Conservation (phyloP, 257 asterid species). For the Salvia rosmarinus region DNA sequence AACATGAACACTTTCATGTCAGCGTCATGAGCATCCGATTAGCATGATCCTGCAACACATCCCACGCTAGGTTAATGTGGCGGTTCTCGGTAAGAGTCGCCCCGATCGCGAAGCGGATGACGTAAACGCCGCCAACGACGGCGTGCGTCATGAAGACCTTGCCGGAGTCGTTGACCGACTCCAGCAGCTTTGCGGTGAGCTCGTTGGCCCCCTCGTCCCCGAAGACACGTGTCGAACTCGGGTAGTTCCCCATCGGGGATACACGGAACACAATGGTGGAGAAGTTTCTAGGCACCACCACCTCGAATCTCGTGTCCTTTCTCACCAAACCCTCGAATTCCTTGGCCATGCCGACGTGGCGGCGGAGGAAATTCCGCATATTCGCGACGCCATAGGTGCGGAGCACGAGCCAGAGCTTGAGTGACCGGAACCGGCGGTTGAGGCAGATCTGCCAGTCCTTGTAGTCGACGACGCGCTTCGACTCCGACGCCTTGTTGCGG, state of each 20-base stretch:
- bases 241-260: slow-evolving; percentile 32
- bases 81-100: slow-evolving; percentile 57
- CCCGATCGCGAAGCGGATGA: slow-evolving; percentile 60
- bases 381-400: slow-evolving; percentile 63
- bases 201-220: slow-evolving; percentile 47
- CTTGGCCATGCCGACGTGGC: slow-evolving; percentile 56
- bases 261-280: slow-evolving; percentile 60
- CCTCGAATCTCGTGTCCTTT: slow-evolving; percentile 57
- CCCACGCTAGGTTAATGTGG: slow-evolving; percentile 65
- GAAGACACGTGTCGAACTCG: neutral
- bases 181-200: slow-evolving; percentile 49
- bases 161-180: slow-evolving; percentile 53
- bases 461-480: slow-evolving; percentile 63
- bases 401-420: slow-evolving; percentile 68
- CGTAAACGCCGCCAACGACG: slow-evolving; percentile 56
- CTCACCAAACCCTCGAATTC: slow-evolving; percentile 56
- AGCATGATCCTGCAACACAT: slow-evolving; percentile 58
- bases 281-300: slow-evolving; percentile 63
- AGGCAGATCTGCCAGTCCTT: slow-evolving; percentile 76
- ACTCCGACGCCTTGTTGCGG: slow-evolving; percentile 59
- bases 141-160: slow-evolving; percentile 65
- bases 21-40: slow-evolving; percentile 29
- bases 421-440: slow-evolving; percentile 64
- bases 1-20: neutral
- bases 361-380: slow-evolving; percentile 49